Base-by-base conservation (phyloP, 768 basidiomycete genomes). In the Agaricus blazei region DNA sequence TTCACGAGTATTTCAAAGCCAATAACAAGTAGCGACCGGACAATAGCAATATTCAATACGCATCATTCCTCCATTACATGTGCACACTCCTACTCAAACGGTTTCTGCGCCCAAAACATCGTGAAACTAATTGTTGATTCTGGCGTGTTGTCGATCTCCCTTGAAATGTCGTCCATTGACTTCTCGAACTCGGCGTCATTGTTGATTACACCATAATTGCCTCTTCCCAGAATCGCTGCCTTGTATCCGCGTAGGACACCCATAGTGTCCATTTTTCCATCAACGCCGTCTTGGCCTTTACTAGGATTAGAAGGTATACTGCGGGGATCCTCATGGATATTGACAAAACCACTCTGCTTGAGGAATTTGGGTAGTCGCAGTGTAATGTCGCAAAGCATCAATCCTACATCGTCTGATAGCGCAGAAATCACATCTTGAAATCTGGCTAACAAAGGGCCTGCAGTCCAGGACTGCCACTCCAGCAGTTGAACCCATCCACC, bases 401-500 rank as follows among this genome's bases (percentile, higher is more conserved):
- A 34, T 11, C 43, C 19, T 34, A 26, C 19, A 14, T 53, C 42
- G 3, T 53, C 52, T 23, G 19, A 12, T 23, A 53, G 24, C 52
- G 9, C 15, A 24, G 46, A 53, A 15, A 53, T 24, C 8, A 53
- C 31, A 15, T 53, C 36, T 6, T 19, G 23, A n/a, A 53, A 24
- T 11, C n/a, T 53, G 29, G 6, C 15, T 3, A 53, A 19, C 19
- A 34, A 19, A 2, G 43, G 52, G 7, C 52, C 52, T 9, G 52
- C 45, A 8, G 29, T 53, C 52, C 52, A 53, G 12, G 19, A 11
- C 5, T 46, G 34, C 14, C 23, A 14, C 52, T 53, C 52, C 6
- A 45, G 26, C 12, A 53, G 23, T 14, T 53, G 52, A 6, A 53
- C 23, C 44, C 52, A 53, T 8, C 52, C 52, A 24, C 52, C 52